Conservation (phyloP, 2,329 filamentous ascomycete species). For the Pyrenophora teres region DNA sequence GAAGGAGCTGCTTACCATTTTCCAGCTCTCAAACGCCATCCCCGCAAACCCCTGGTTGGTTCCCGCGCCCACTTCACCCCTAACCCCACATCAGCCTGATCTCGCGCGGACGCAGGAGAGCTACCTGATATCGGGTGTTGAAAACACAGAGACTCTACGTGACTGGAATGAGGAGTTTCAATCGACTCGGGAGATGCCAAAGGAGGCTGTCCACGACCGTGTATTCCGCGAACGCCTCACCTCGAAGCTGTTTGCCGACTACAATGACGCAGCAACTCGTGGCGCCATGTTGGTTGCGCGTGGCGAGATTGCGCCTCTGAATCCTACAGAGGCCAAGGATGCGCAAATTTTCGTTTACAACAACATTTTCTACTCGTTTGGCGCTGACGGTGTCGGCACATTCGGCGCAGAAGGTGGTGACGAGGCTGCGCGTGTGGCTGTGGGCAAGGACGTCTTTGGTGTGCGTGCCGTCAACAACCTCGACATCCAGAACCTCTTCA, state of each 20-base stretch:
- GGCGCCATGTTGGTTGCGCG: slow-evolving; percentile 90
- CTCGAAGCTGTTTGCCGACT: slow-evolving; percentile 96
- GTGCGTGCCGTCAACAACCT: slow-evolving; percentile 96
- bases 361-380: slow-evolving; percentile 99
- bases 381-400: slow-evolving; percentile 94
- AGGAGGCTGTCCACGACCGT: slow-evolving; percentile 90
- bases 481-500: slow-evolving; percentile 92
- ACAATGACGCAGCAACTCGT: slow-evolving; percentile 90
- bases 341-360: slow-evolving; percentile 99
- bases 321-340: slow-evolving; percentile 89
- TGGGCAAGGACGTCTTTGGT: slow-evolving; percentile 93
- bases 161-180: slow-evolving; percentile 99
- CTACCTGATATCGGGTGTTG: slow-evolving; percentile 84
- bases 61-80: slow-evolving; percentile 66
- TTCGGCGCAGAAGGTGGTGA: slow-evolving; percentile 96
- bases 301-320: slow-evolving; percentile 89
- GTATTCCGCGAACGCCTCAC: slow-evolving; percentile 94
- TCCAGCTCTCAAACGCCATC: slow-evolving; percentile 93
- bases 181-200: slow-evolving; percentile 90
- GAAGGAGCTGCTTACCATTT: slow-evolving; percentile 87
- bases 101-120: slow-evolving; percentile 90
- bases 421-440: slow-evolving; percentile 92
- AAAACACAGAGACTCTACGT: slow-evolving; percentile 90
- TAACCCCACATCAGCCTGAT: slow-evolving; percentile 77
- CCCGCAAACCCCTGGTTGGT: slow-evolving; percentile 93